Conservation (phyloP, 2,329 filamentous ascomycete genomes). For the Trichoderma aggressivum region DNA sequence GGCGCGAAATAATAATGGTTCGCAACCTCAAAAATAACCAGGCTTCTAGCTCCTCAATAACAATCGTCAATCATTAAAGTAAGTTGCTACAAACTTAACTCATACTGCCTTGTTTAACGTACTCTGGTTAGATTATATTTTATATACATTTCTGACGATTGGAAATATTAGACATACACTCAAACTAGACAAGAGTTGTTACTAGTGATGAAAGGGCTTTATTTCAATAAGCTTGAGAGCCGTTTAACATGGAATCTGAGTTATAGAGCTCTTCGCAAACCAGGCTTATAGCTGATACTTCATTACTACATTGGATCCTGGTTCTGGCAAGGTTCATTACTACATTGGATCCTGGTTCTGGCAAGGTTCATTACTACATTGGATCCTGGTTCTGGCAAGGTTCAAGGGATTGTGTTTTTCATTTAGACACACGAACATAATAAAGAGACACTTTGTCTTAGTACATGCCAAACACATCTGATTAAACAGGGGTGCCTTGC, state of each 20-base stretch:
- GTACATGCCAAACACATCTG: too few species aligned
- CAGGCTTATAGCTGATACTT: too few species aligned
- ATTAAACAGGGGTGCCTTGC: too few species aligned
- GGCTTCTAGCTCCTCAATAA: not conserved
- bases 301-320: too few species aligned
- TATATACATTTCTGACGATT: not conserved
- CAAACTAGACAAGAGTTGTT: not conserved
- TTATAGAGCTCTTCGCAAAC: not conserved
- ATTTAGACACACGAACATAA: too few species aligned
- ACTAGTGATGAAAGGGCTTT: not conserved
- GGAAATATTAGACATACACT: not conserved
- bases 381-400: too few species aligned
- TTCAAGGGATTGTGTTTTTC: too few species aligned
- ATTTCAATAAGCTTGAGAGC: not conserved
- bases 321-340: too few species aligned
- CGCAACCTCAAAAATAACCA: not conserved
- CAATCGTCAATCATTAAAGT: not conserved
- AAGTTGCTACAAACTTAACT: not conserved
- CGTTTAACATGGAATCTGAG: not conserved
- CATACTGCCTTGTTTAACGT: not conserved
- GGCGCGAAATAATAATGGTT: not conserved
- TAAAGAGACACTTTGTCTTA: too few species aligned
- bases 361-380: too few species aligned
- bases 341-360: too few species aligned
- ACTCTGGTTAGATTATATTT: not conserved